A percentile compares a stretch with the other conserved stretches of the same genome.
Evolutionary conservation across 2,329 filamentous ascomycete species (phyloP).

Genomic region (Trichoderma sp.): DNA sequence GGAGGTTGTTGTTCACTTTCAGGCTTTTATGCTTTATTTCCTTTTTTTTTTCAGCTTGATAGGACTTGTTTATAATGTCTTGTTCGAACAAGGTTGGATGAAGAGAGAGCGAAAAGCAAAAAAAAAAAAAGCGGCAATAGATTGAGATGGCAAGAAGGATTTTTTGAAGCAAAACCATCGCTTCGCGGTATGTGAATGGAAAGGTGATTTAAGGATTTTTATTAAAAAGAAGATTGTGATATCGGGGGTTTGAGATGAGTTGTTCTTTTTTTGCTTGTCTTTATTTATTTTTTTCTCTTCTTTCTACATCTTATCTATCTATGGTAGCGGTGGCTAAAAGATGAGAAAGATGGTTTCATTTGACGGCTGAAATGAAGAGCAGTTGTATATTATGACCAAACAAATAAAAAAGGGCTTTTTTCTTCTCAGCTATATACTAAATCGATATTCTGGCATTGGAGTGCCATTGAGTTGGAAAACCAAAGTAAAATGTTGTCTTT

Average conservation of each 20-base stretch:
- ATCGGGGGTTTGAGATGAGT: neutral
- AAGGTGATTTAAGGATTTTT: neutral
- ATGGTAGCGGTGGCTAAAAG: neutral
- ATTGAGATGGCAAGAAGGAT: neutral
- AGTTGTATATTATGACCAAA: constrained; percentile 25
- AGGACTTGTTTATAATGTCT: constrained; percentile 1
- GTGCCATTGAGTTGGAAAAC: neutral
- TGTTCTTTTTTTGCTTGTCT: neutral
- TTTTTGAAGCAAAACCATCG: neutral
- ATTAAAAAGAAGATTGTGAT: neutral
- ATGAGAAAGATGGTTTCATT: neutral
- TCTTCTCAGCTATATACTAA: neutral
- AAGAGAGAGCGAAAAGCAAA: neutral
- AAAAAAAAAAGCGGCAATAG: neutral
- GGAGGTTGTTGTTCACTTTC: neutral
- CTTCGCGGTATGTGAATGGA: neutral
- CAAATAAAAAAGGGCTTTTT: constrained; percentile 22
- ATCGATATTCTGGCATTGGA: too few relatives aligned
- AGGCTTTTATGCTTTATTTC: constrained; percentile 2
- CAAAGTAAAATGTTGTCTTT: too few relatives aligned
- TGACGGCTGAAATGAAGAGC: constrained; percentile 3
- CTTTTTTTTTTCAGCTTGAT: neutral
- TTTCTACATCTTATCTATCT: neutral
- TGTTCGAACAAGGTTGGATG: constrained; percentile 6
- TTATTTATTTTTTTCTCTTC: neutral